phyloP scores from a whole-genome alignment of 2,329 filamentous ascomycete species.

The Penicillium fuscoglaucum region DNA sequence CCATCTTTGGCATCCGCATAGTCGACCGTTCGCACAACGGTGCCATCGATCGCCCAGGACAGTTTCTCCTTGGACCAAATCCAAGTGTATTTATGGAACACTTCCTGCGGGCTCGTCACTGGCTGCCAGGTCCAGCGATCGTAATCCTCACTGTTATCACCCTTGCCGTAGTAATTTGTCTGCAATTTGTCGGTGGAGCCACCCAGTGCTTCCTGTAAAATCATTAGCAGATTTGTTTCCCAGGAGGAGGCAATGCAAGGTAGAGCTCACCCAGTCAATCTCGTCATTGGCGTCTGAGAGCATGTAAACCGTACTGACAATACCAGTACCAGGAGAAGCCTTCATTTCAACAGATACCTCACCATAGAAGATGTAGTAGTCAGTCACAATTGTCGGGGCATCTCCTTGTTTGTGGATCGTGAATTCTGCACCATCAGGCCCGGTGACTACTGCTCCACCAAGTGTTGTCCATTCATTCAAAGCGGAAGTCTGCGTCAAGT shows the following conservation, averaged over 20 bases:
- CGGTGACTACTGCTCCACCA: not conserved
- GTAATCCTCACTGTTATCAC: not conserved
- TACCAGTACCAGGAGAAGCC: not conserved
- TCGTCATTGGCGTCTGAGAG: not conserved
- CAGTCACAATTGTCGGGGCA: not conserved
- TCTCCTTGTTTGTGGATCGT: not conserved
- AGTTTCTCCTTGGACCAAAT: not conserved
- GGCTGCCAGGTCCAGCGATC: not conserved
- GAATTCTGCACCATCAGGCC: not conserved
- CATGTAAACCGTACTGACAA: not conserved
- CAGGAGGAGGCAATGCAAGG: not conserved
- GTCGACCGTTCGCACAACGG: not conserved
- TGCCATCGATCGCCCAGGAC: not conserved
- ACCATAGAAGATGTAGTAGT: constrained; percentile 1
- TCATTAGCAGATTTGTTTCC: not conserved
- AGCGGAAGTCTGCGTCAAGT: not conserved
- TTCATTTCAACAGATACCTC: constrained; percentile 1
- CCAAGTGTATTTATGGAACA: not conserved
- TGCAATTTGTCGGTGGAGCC: not conserved
- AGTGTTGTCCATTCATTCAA: not conserved
- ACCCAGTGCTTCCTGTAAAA: not conserved
- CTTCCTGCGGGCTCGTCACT: not conserved
- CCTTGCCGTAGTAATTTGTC: not conserved
- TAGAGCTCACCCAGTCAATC: not conserved
- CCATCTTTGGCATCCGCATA: not conserved